Conservation (phyloP, 345 rosid species). For the Eucalyptus marginata region DNA sequence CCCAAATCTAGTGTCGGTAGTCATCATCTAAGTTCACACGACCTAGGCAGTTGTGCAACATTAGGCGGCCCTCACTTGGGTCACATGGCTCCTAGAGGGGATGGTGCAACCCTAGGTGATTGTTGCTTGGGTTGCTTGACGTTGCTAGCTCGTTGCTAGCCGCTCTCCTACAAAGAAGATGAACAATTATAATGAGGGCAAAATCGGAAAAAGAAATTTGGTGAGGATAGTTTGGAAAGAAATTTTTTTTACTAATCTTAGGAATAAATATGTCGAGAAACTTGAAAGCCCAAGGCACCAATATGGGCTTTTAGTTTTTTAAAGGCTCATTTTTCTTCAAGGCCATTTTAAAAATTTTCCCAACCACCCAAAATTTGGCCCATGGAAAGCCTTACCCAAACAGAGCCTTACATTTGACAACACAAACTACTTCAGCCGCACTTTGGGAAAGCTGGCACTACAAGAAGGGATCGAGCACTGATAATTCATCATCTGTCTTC, state of each 20-base stretch:
- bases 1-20: neutral
- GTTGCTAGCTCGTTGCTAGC: neutral
- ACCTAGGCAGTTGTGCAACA: no score
- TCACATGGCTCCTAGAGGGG: neutral
- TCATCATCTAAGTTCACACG: rapidly evolving
- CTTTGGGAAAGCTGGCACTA: neutral
- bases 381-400: neutral
- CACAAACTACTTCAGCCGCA: neutral
- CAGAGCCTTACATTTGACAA: neutral
- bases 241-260: neutral
- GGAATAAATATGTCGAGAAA: neutral
- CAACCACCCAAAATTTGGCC: neutral
- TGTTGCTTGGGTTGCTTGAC: neutral
- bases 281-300: neutral
- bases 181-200: neutral
- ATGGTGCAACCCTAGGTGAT: neutral
- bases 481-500: neutral
- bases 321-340: neutral
- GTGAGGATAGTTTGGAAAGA: no score
- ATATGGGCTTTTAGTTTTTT: neutral
- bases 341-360: neutral
- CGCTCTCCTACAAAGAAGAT: neutral
- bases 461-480: neutral
- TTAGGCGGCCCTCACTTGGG: rapidly evolving
- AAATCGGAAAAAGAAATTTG: no score